Evolutionary conservation across 2,329 filamentous ascomycete genomes (phyloP).

Genomic region (Rhynchosporium graminicola): DNA sequence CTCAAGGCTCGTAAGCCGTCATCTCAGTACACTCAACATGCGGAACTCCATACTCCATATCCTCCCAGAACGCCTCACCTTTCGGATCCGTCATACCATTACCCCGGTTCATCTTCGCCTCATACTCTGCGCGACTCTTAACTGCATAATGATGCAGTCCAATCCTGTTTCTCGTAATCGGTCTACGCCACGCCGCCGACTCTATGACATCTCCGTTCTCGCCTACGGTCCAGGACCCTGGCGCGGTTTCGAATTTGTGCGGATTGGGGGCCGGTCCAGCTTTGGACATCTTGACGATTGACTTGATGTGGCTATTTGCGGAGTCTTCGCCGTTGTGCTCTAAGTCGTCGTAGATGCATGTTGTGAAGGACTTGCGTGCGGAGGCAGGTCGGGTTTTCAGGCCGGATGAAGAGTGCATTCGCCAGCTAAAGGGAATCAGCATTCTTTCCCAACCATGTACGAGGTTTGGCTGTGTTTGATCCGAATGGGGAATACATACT

Average conservation of each 20-base stretch:
- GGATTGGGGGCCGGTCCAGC: conserved; percentile 30
- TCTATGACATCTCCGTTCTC: conserved; percentile 35
- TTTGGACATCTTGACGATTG: conserved; percentile 38
- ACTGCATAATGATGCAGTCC: conserved; percentile 41
- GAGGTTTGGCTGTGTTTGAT: background rate
- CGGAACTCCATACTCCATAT: conserved; percentile 30
- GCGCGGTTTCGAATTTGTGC: conserved; percentile 33
- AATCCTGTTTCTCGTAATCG: conserved; percentile 39
- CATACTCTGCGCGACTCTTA: conserved; percentile 41
- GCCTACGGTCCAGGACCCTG: conserved; percentile 33
- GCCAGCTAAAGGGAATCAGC: conserved; percentile 31
- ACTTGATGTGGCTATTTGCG: conserved; percentile 41
- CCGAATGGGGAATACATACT: conserved; percentile 20
- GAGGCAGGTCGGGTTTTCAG: conserved; percentile 34
- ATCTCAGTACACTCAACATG: conserved; percentile 35
- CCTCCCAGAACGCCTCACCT: conserved; percentile 32
- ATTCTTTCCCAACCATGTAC: background rate
- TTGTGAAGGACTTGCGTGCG: conserved; percentile 37
- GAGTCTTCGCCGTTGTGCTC: conserved; percentile 26
- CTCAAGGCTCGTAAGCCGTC: conserved; percentile 33
- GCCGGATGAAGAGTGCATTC: conserved; percentile 38
- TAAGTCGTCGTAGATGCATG: conserved; percentile 36
- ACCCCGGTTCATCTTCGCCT: conserved; percentile 33
- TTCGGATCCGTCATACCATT: conserved; percentile 37
- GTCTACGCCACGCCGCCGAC: conserved; percentile 32